phyloP scores from a whole-genome alignment of 495 filamentous ascomycete species.

The Neurospora discreta region DNA sequence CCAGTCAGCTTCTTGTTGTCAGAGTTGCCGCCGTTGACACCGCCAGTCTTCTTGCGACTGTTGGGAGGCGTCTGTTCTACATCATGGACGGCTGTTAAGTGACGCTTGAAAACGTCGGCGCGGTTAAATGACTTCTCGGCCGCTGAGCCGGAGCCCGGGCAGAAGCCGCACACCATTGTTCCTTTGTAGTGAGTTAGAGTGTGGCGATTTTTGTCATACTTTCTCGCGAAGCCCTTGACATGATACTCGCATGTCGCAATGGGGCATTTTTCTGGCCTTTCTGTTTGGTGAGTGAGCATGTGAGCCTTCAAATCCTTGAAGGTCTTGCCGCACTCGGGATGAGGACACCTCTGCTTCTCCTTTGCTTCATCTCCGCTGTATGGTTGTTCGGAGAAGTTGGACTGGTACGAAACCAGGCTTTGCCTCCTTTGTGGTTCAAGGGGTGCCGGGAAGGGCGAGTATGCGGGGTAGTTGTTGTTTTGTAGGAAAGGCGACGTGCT shows the following conservation, averaged over 20 bases:
- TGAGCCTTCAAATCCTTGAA: slow-evolving; percentile 95
- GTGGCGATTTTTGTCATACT: slow-evolving; percentile 95
- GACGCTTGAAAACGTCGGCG: slow-evolving; percentile 97
- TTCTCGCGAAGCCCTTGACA: slow-evolving; percentile 89
- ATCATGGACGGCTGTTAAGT: slow-evolving; percentile 86
- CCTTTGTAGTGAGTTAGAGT: slow-evolving; percentile 98
- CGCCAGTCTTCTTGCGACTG: slow-evolving; percentile 62
- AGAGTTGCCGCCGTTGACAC: slow-evolving; percentile 13
- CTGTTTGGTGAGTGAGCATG: slow-evolving; percentile 90
- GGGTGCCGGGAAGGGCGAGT: slow-evolving; percentile 64
- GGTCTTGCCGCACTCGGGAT: slow-evolving; percentile 72
- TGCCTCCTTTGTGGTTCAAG: slow-evolving; percentile 27
- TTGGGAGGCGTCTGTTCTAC: slow-evolving; percentile 97
- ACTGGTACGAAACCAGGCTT: slow-evolving; percentile 22
- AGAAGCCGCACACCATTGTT: slow-evolving; percentile 99
- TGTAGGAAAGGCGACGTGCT: slow-evolving; percentile 35
- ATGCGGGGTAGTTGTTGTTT: slow-evolving; percentile 31
- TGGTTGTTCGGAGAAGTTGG: slow-evolving; percentile 39
- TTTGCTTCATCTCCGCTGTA: slow-evolving; percentile 48
- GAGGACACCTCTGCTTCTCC: slow-evolving; percentile 63
- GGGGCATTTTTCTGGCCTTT: slow-evolving; percentile 94
- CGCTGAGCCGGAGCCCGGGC: slow-evolving; percentile 81
- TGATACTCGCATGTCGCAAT: slow-evolving; percentile 93
- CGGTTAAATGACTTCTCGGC: slow-evolving; percentile 98
- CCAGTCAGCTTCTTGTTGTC: slow-evolving; percentile 46